These are phyloP conservation scores for Phylloporus arenicola DNA, from an alignment of 768 basidiomycete species.

Conservation along the genomic window DNA sequence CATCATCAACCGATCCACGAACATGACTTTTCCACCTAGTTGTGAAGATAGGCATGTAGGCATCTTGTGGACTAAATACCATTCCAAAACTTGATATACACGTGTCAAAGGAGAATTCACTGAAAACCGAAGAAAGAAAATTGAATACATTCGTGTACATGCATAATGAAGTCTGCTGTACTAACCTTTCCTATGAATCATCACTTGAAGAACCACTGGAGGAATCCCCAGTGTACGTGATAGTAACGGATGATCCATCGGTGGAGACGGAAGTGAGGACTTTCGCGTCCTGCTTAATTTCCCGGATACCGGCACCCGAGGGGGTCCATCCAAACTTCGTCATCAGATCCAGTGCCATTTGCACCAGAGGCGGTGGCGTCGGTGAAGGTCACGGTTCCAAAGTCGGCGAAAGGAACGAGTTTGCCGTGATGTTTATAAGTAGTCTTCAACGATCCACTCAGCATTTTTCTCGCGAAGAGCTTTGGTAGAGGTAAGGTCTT, in stretches of 20 bases:
- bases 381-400: slow-evolving; percentile 17
- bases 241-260: background rate
- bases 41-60: background rate
- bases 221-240: no score
- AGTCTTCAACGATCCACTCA: slow-evolving; percentile 24
- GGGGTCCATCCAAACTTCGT: background rate
- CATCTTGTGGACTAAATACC: no score
- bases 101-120: no score
- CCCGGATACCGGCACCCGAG: slow-evolving; percentile 5
- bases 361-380: slow-evolving; percentile 6
- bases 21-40: background rate
- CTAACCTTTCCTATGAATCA: background rate
- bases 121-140: background rate
- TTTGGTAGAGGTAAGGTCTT: slow-evolving; percentile 7
- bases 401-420: slow-evolving; percentile 14
- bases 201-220: no score
- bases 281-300: slow-evolving; percentile 7
- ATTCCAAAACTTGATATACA: no score
- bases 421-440: background rate
- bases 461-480: slow-evolving; percentile 16
- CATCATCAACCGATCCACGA: no score
- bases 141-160: no score
- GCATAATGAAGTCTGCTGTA: no score
- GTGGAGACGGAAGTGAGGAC: slow-evolving; percentile 12
- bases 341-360: no score